These are phyloP conservation scores for Hyphopichia pseudoburtonii DNA, from an alignment of 1,139 yeast species.

Conservation along the genomic window DNA sequence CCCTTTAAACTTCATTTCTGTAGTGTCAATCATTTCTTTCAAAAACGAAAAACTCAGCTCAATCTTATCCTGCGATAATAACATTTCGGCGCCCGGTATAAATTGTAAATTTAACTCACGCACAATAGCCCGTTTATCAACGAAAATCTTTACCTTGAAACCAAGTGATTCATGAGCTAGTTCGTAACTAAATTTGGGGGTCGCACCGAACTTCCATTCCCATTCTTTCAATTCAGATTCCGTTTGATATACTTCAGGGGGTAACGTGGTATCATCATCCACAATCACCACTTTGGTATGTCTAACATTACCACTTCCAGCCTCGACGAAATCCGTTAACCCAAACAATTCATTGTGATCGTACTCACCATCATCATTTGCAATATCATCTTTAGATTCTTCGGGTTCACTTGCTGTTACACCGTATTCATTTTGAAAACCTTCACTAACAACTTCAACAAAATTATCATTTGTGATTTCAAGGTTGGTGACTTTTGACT, in stretches of 20 bases:
- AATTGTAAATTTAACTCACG: slow-evolving; percentile 20
- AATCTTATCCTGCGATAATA: slow-evolving; percentile 17
- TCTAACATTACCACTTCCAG: slow-evolving; percentile 11
- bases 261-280: slow-evolving; percentile 37
- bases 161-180: slow-evolving; percentile 31
- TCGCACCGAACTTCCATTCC: slow-evolving; percentile 72
- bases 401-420: slow-evolving; percentile 6
- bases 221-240: slow-evolving; percentile 51
- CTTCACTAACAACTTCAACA: slow-evolving; percentile 42
- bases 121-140: slow-evolving; percentile 41
- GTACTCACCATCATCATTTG: slow-evolving; percentile 15
- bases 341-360: slow-evolving; percentile 38
- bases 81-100: slow-evolving; percentile 8
- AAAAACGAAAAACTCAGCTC: slow-evolving; percentile 30
- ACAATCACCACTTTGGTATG: slow-evolving; percentile 17
- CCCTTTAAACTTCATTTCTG: slow-evolving; percentile 38
- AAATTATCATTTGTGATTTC: slow-evolving; percentile 48
- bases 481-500: slow-evolving; percentile 72
- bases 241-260: slow-evolving; percentile 42
- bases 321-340: slow-evolving; percentile 29
- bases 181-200: slow-evolving; percentile 63
- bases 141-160: slow-evolving; percentile 34
- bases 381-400: slow-evolving; percentile 10
- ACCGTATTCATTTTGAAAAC: slow-evolving; percentile 44
- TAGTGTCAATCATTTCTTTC: slow-evolving; percentile 23